Percentiles rank a stretch among this genome's conserved stretches.
These are phyloP conservation scores for Astrephomene gubernaculifera DNA, from an alignment of 139 green algal genomes.

Conservation along the genomic window DNA sequence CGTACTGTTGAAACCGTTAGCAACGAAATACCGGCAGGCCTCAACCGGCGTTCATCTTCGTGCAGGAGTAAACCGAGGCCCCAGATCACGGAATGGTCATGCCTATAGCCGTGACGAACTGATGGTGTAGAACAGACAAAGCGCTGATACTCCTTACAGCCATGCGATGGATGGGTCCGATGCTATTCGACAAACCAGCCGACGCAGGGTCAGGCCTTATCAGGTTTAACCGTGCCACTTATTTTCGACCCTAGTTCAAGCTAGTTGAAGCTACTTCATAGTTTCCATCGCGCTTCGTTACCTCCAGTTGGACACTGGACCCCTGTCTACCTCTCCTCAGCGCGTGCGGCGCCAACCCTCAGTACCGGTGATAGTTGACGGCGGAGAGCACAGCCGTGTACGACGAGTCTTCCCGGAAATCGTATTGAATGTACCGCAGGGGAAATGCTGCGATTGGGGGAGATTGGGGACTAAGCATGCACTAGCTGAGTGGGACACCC, in stretches of 20 bases:
- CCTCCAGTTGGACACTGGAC: background rate
- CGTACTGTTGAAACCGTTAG: too few relatives aligned
- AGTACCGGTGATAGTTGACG: constrained; percentile 13
- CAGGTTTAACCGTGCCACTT: background rate
- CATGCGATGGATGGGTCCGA: too few relatives aligned
- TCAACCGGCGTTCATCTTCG: too few relatives aligned
- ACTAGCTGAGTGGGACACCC: background rate
- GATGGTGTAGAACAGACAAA: too few relatives aligned
- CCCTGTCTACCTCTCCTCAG: background rate
- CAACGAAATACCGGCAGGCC: too few relatives aligned
- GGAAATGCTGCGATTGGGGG: background rate
- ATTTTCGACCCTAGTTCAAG: background rate
- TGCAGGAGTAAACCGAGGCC: too few relatives aligned
- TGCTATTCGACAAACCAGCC: background rate
- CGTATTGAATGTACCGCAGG: constrained; percentile 24
- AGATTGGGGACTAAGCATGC: background rate
- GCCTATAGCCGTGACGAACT: too few relatives aligned
- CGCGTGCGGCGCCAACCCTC: background rate
- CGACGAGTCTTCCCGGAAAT: constrained; percentile 26
- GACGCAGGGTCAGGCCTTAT: background rate
- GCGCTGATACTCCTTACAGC: too few relatives aligned
- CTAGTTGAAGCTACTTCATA: too few relatives aligned
- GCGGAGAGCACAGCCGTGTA: background rate
- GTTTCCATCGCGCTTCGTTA: too few relatives aligned
- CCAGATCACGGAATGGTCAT: too few relatives aligned